Percentiles rank a stretch among this genome's conserved stretches.
phyloP scores from a whole-genome alignment of 768 basidiomycete genomes.

The Suillus decipiens region DNA sequence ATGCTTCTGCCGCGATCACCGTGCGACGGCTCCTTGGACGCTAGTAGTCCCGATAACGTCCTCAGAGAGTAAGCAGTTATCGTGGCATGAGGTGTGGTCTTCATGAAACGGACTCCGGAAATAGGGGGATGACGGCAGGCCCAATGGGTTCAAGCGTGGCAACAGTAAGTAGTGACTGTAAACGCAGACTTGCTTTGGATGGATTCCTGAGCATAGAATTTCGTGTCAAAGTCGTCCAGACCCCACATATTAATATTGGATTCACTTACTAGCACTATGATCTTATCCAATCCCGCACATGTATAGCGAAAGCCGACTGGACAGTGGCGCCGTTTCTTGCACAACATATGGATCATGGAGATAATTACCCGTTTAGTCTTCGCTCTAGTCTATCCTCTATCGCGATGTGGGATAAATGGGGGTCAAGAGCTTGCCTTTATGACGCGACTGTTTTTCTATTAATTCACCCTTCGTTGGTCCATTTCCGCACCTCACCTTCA shows the following conservation, averaged over 20 bases:
- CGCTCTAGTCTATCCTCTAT: background rate
- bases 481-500: background rate
- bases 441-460: background rate
- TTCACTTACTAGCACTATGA: background rate
- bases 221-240: background rate
- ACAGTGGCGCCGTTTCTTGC: background rate
- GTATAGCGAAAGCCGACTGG: no score
- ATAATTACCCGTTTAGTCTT: background rate
- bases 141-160: background rate
- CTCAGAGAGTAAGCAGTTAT: background rate
- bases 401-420: background rate
- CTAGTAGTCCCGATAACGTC: background rate
- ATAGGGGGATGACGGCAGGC: background rate
- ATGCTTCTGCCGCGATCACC: background rate
- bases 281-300: background rate
- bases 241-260: background rate
- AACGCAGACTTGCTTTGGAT: background rate
- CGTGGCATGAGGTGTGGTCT: no score
- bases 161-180: background rate
- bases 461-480: background rate
- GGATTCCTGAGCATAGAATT: background rate
- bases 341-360: background rate
- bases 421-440: background rate
- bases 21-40: background rate
- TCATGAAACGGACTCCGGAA: background rate